These are phyloP conservation scores for Microstegium vimineum DNA, from an alignment of 176 grass and related monocot genomes.

Conservation along the genomic window DNA sequence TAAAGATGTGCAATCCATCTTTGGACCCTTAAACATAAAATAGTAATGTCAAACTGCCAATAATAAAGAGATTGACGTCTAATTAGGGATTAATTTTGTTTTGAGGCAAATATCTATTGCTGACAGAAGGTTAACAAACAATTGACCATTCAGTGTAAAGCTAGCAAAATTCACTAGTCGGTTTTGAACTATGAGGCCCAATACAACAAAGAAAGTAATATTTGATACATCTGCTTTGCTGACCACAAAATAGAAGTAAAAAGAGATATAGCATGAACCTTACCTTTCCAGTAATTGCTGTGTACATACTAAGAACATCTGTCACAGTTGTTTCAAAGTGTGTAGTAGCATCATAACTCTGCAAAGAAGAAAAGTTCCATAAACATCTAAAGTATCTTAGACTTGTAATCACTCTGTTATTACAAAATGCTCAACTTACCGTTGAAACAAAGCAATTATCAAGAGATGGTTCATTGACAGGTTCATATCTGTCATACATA, in stretches of 20 bases:
- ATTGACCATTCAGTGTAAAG: not conserved
- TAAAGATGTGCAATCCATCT: not conserved
- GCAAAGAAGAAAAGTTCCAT: conserved; percentile 26
- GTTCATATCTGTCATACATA: conserved; percentile 76
- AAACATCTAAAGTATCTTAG: not conserved
- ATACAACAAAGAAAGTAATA: not conserved
- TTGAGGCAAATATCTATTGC: not conserved
- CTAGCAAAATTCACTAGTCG: not conserved
- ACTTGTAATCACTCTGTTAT: not conserved
- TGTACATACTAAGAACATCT: conserved; percentile 86
- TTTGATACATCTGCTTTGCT: not conserved
- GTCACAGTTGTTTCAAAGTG: conserved; percentile 86
- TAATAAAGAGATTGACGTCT: not conserved
- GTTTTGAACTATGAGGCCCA: not conserved
- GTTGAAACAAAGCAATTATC: conserved; percentile 87
- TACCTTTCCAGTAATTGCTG: conserved; percentile 84
- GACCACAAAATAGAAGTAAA: not conserved
- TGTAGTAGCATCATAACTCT: conserved; percentile 91
- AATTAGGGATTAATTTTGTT: not conserved
- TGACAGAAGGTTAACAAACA: not conserved
- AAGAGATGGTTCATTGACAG: conserved; percentile 76
- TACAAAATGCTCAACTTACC: conserved; percentile 30
- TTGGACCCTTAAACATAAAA: not conserved
- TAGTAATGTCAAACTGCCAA: not conserved
- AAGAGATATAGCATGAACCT: not conserved